A percentile compares a stretch with the other conserved stretches of the same genome.
These are phyloP conservation scores for Tulasnella sp. DNA, from an alignment of 768 basidiomycete species.

Conservation along the genomic window DNA sequence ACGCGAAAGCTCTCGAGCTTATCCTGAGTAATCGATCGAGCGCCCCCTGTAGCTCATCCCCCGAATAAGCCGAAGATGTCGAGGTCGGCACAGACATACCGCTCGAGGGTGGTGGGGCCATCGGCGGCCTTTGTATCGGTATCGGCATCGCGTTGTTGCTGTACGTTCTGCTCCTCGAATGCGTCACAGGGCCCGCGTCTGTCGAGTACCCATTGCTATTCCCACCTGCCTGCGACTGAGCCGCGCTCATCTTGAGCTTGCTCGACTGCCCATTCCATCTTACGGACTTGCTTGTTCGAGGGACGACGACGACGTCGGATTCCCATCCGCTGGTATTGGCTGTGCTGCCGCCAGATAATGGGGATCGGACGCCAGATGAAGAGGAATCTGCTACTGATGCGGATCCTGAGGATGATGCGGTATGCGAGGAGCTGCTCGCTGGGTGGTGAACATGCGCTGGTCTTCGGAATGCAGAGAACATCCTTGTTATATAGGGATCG, in stretches of 20 bases:
- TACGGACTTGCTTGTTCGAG: conserved; percentile 9
- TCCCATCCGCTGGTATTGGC: conserved; percentile 5
- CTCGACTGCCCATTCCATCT: conserved; percentile 2
- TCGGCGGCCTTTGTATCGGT: background rate
- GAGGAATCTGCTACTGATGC: conserved; percentile 4
- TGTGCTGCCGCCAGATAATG: background rate
- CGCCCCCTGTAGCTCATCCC: conserved; percentile 11
- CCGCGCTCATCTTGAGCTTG: background rate
- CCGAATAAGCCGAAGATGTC: background rate
- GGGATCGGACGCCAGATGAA: background rate
- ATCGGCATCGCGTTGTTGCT: conserved; percentile 4
- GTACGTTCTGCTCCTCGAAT: background rate
- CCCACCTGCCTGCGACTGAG: background rate
- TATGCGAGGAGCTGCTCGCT: background rate
- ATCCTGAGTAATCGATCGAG: conserved; percentile 11
- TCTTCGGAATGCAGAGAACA: conserved; percentile 13
- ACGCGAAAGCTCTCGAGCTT: conserved; percentile 3
- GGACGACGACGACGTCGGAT: conserved; percentile 3
- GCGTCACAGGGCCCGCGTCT: background rate
- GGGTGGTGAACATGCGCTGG: conserved; percentile 7
- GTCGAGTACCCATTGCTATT: background rate
- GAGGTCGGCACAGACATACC: background rate
- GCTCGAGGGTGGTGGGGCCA: background rate
- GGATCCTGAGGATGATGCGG: conserved; percentile 8
- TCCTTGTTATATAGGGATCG: background rate